Evolutionary conservation across 176 grass and related monocot species (phyloP).

Genomic region (Oryza rufipogon): DNA sequence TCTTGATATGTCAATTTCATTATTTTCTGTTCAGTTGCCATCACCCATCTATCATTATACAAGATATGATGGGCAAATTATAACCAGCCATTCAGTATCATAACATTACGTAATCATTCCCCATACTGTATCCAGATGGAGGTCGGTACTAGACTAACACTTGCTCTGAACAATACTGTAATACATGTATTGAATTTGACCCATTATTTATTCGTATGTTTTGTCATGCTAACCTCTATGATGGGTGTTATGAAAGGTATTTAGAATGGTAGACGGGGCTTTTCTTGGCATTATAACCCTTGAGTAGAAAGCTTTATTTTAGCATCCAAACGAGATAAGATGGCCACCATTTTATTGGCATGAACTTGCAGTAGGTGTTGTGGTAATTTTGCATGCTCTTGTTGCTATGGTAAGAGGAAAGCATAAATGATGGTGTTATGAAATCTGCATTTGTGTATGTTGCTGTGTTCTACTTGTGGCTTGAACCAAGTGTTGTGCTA

Average conservation of each 20-base stretch:
- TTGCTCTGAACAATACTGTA: conserved; percentile 4
- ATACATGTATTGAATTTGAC: conserved; percentile 19
- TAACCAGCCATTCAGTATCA: conserved; percentile 23
- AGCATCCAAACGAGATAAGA: not conserved
- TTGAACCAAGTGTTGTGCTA: not conserved
- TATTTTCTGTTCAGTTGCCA: conserved; percentile 31
- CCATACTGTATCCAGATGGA: conserved; percentile 40
- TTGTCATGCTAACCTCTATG: conserved; percentile 8
- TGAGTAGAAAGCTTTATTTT: not conserved
- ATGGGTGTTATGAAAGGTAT: not conserved
- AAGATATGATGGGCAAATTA: conserved; percentile 46
- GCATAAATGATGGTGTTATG: not conserved
- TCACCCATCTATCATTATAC: conserved; percentile 33
- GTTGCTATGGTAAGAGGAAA: not conserved
- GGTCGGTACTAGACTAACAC: not conserved
- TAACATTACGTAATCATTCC: conserved; percentile 18
- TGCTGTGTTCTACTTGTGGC: not conserved
- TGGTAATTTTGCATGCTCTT: not conserved
- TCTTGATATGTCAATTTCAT: not conserved
- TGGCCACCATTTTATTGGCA: conserved; percentile 10
- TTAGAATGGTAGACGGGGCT: not conserved
- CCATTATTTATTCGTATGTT: not conserved
- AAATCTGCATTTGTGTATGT: not conserved
- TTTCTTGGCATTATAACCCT: conserved; percentile 12
- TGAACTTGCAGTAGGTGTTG: not conserved